Percentiles rank a stretch among this genome's conserved stretches.
These are phyloP conservation scores for Diplogelasinospora grovesii DNA, from an alignment of 495 filamentous ascomycete species.

Conservation along the genomic window DNA sequence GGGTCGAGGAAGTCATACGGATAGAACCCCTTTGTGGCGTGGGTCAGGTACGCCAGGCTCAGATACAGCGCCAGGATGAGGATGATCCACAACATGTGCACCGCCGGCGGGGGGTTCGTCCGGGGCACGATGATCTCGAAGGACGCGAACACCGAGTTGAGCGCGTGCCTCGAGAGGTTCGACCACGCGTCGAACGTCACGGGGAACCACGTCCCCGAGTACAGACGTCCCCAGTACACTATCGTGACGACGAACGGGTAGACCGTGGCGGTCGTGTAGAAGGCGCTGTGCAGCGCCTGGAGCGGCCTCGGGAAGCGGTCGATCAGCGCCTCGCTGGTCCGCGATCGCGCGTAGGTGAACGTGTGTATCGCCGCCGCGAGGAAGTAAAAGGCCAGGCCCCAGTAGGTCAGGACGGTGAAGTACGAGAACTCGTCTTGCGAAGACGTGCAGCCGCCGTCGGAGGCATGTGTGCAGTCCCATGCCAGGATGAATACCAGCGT, in stretches of 20 bases:
- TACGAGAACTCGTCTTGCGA: conserved; percentile 58
- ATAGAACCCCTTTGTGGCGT: conserved; percentile 63
- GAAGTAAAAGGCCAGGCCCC: conserved; percentile 76
- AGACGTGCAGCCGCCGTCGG: conserved; percentile 18
- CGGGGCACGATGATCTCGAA: conserved; percentile 65
- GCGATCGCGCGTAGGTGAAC: conserved; percentile 51
- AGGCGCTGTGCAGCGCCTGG: conserved; percentile 57
- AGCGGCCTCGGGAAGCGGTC: conserved; percentile 54
- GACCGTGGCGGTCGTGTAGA: conserved; percentile 59
- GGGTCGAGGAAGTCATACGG: conserved; percentile 69
- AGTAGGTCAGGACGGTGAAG: conserved; percentile 75
- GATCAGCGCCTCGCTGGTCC: conserved; percentile 50
- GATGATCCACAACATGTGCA: conserved; percentile 52
- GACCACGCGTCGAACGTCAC: conserved; percentile 51
- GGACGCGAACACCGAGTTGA: conserved; percentile 66
- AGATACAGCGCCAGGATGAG: conserved; percentile 64
- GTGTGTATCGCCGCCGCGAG: conserved; percentile 58
- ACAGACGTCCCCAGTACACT: conserved; percentile 58
- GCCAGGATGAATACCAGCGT: conserved; percentile 62
- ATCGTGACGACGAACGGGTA: conserved; percentile 65
- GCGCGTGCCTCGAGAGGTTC: conserved; percentile 67
- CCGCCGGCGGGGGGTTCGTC: conserved; percentile 49
- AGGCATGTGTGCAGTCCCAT: conserved; percentile 39
- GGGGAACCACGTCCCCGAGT: conserved; percentile 45
- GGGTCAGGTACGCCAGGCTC: conserved; percentile 65